Percentiles rank a stretch among this genome's conserved stretches.
Conservation (phyloP, 768 basidiomycete species). For the Amanita phalloides region DNA sequence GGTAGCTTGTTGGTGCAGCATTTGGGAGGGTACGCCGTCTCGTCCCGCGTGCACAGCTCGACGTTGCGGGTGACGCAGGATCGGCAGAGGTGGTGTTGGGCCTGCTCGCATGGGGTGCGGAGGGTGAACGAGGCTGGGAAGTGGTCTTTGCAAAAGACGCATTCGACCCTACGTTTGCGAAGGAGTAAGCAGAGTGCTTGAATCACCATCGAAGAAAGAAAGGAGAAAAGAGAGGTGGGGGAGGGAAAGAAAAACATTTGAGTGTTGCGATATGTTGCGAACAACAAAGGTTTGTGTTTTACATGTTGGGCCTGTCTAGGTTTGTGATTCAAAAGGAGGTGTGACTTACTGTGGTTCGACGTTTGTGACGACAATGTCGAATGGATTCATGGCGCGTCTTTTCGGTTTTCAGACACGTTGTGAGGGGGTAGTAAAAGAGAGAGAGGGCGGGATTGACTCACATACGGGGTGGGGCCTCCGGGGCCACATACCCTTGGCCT, state of each 20-base stretch:
- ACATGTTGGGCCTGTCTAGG: background rate
- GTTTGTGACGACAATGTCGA: background rate
- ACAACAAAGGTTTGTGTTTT: background rate
- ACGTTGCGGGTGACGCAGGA: constrained; percentile 33
- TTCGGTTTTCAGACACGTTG: background rate
- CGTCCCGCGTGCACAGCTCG: constrained; percentile 32
- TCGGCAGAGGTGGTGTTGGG: constrained; percentile 31
- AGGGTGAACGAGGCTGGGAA: constrained; percentile 15
- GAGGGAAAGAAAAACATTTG: background rate
- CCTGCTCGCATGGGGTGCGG: constrained; percentile 25
- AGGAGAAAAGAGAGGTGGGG: background rate
- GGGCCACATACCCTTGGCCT: background rate
- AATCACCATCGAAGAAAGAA: background rate
- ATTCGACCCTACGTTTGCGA: constrained; percentile 17
- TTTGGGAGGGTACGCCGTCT: constrained; percentile 38
- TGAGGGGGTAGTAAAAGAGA: background rate
- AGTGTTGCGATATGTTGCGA: background rate
- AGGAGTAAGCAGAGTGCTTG: background rate
- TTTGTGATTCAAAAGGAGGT: background rate
- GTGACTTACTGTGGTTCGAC: background rate
- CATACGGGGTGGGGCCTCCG: background rate
- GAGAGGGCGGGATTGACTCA: background rate
- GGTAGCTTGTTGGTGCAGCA: constrained; percentile 29
- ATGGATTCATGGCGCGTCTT: background rate
- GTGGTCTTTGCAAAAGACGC: constrained; percentile 32